Conservation (phyloP, 2,329 filamentous ascomycete genomes). For the Calycina herbarum region DNA sequence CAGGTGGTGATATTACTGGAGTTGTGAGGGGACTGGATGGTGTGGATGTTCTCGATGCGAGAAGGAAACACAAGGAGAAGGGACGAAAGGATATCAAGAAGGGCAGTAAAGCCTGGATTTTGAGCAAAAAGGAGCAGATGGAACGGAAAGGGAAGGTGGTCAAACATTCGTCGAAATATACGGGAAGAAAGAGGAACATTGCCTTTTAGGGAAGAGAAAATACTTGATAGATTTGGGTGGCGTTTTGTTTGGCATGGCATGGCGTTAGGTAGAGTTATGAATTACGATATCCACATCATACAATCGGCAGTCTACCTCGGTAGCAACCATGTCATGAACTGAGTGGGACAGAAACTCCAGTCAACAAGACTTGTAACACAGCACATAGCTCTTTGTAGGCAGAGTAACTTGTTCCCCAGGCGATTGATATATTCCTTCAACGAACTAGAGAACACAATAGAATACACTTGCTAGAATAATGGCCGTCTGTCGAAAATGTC, state of each 20-base stretch:
- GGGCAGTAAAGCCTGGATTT: constrained; percentile 80
- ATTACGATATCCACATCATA: constrained; percentile 3
- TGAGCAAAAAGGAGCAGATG: constrained; percentile 90
- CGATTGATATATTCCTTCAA: too few relatives aligned
- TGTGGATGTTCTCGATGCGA: constrained; percentile 65
- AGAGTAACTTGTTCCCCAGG: too few relatives aligned
- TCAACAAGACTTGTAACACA: too few relatives aligned
- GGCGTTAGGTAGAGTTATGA: constrained; percentile 4
- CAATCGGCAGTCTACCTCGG: background rate
- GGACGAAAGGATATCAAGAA: constrained; percentile 64
- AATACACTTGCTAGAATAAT: too few relatives aligned
- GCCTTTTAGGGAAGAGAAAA: constrained; percentile 60
- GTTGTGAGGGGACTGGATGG: constrained; percentile 87
- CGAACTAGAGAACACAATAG: too few relatives aligned
- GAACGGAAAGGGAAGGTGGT: constrained; percentile 92
- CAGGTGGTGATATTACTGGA: constrained; percentile 80
- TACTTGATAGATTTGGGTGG: background rate
- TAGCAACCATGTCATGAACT: too few relatives aligned
- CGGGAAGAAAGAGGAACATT: constrained; percentile 79
- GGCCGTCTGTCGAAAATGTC: too few relatives aligned
- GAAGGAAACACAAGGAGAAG: constrained; percentile 46
- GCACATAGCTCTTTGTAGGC: too few relatives aligned
- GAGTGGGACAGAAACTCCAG: too few relatives aligned
- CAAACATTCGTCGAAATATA: constrained; percentile 90
- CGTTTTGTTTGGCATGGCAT: constrained; percentile 6